phyloP scores from a whole-genome alignment of 805 yeast genomes.

The Kodamaea fukazawae region DNA sequence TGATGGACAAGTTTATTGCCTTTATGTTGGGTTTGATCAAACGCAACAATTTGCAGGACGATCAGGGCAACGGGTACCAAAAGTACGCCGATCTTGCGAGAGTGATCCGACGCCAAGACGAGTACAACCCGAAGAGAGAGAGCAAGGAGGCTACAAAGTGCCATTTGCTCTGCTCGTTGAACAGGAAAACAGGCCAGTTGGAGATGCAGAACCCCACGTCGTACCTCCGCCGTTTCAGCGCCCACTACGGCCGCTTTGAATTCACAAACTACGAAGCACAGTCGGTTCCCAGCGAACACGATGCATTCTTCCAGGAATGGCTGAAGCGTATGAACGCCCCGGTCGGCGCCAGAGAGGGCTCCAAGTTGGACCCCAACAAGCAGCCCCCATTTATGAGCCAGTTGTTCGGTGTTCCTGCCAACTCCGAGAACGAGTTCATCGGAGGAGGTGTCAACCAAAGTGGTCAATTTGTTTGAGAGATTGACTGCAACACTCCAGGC shows the following conservation, averaged over 20 bases:
- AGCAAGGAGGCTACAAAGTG: constrained; percentile 13
- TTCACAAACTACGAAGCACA: constrained; percentile 3
- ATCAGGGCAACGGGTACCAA: constrained; percentile 8
- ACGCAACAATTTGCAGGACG: constrained; percentile 4
- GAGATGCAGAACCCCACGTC: constrained; percentile 35
- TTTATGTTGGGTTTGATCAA: constrained; percentile 4
- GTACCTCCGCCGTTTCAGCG: constrained; percentile 16
- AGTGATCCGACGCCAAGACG: constrained; percentile 4
- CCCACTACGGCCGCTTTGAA: constrained; percentile 8
- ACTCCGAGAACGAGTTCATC: background rate
- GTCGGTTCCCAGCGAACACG: constrained; percentile 3
- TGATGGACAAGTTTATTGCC: constrained; percentile 19
- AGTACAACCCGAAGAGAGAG: background rate
- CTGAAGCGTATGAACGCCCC: constrained; percentile 9
- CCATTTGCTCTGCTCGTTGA: constrained; percentile 32
- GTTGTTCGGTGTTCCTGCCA: constrained; percentile 5
- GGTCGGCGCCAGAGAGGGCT: constrained; percentile 1
- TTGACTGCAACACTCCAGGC: no score
- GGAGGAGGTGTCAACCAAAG: constrained; percentile 6
- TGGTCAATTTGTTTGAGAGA: constrained; percentile 2
- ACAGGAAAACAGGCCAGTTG: constrained; percentile 35
- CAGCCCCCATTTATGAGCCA: constrained; percentile 9
- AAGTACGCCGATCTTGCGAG: constrained; percentile 3
- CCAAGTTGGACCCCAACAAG: constrained; percentile 6
- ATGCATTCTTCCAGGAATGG: constrained; percentile 9